Percentiles rank a stretch among this genome's conserved stretches.
Evolutionary conservation across 106 monocot genomes (phyloP).

Genomic region (Dendrobium huoshanense): DNA sequence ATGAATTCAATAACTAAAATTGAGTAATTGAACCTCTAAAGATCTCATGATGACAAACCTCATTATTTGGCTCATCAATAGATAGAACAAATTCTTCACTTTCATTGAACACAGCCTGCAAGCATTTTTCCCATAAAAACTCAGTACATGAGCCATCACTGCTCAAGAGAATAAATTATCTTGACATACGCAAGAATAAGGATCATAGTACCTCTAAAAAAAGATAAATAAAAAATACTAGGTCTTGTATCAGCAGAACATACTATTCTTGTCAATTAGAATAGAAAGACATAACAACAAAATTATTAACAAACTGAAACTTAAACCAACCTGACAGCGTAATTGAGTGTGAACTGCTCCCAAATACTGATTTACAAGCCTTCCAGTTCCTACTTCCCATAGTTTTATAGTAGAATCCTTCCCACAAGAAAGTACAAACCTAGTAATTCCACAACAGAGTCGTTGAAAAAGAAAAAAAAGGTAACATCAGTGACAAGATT

Average conservation of each 20-base stretch:
- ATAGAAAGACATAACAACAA: no score
- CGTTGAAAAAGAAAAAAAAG: neutral
- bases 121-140: neutral
- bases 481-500: neutral
- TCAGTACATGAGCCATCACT: no score
- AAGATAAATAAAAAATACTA: no score
- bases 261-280: no score
- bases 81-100: constrained; percentile 84
- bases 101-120: constrained; percentile 87
- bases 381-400: constrained; percentile 92
- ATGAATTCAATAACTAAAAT: no score
- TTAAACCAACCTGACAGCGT: constrained; percentile 60
- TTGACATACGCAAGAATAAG: no score
- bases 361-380: constrained; percentile 78
- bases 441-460: constrained; percentile 2
- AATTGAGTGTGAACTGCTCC: constrained; percentile 74
- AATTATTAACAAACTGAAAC: neutral
- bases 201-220: no score
- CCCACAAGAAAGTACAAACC: constrained; percentile 88
- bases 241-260: no score
- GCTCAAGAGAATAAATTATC: no score
- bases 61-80: constrained; percentile 79
- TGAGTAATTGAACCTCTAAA: no score
- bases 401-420: constrained; percentile 86
- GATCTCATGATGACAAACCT: constrained; percentile 30